These are phyloP conservation scores for Pestalotiopsis sp. DNA, from an alignment of 2,329 filamentous ascomycete species.

Conservation along the genomic window DNA sequence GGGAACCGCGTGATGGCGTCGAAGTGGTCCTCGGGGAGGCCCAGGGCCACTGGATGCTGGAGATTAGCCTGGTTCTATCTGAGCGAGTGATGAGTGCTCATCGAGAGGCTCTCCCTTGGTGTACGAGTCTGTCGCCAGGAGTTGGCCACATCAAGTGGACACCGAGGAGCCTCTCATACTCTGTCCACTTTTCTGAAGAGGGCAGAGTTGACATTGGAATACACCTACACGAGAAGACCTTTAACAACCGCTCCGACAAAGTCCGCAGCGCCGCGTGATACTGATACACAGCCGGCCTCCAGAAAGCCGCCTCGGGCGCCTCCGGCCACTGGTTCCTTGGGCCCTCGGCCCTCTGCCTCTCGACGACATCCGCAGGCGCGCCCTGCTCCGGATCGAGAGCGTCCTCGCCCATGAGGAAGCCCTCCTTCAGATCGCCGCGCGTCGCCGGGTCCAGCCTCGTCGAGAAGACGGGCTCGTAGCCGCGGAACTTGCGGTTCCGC, in stretches of 20 bases:
- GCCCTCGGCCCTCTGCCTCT: conserved; percentile 5
- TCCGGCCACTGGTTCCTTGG: conserved; percentile 12
- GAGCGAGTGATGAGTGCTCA: not conserved
- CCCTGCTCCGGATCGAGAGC: conserved; percentile 11
- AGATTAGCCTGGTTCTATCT: not conserved
- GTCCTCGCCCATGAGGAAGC: conserved; percentile 15
- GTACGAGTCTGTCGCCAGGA: not conserved
- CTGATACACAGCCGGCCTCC: conserved; percentile 8
- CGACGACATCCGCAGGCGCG: not conserved
- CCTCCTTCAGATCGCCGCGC: conserved; percentile 14
- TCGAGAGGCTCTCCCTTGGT: not conserved
- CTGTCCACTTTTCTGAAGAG: too few relatives aligned
- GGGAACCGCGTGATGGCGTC: conserved; percentile 9
- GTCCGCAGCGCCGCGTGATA: conserved; percentile 4
- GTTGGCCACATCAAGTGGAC: not conserved
- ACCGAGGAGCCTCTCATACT: not conserved
- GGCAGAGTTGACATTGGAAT: not conserved
- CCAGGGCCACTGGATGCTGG: not conserved
- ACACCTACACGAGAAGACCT: conserved; percentile 1
- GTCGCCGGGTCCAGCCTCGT: conserved; percentile 13
- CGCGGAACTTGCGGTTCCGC: conserved; percentile 13
- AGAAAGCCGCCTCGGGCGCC: conserved; percentile 7
- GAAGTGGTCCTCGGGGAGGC: conserved; percentile 8
- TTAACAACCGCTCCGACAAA: conserved; percentile 7
- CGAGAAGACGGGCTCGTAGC: conserved; percentile 15